Conservation (phyloP, 148 eudicot species). For the Persicaria maculosa region DNA sequence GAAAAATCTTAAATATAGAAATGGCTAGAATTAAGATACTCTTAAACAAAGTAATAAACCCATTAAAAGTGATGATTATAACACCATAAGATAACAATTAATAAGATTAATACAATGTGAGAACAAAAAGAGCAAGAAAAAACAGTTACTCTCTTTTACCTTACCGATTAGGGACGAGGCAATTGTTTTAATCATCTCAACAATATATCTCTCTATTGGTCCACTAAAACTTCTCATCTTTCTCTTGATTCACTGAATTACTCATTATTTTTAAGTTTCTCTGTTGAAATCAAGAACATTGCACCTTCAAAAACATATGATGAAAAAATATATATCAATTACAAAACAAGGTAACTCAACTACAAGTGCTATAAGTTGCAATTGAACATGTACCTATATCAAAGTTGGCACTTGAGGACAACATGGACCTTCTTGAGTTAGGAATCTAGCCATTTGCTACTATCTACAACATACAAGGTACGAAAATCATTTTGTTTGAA, state of each 20-base stretch:
- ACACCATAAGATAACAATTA: background rate
- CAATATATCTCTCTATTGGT: conserved; percentile 72
- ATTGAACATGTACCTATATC: no score
- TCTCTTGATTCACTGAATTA: conserved; percentile 70
- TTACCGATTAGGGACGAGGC: conserved; percentile 51
- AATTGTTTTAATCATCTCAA: conserved; percentile 59
- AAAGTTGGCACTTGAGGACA: no score
- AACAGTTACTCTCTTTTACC: conserved; percentile 27
- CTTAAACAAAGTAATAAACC: background rate
- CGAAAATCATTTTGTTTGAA: no score
- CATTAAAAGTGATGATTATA: background rate
- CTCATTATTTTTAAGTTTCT: conserved; percentile 74
- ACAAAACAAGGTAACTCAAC: no score
- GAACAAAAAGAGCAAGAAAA: background rate
- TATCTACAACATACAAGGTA: no score
- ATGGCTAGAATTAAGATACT: background rate
- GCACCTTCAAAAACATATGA: background rate
- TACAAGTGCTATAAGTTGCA: no score
- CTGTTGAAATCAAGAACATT: conserved; percentile 33
- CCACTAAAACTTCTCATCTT: conserved; percentile 66
- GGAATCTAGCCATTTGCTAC: no score
- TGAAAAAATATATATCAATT: background rate
- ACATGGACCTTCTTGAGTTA: no score
- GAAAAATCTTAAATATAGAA: no score
- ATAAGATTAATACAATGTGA: background rate